phyloP scores from a whole-genome alignment of 768 basidiomycete species.

The Obba rivulosa region DNA sequence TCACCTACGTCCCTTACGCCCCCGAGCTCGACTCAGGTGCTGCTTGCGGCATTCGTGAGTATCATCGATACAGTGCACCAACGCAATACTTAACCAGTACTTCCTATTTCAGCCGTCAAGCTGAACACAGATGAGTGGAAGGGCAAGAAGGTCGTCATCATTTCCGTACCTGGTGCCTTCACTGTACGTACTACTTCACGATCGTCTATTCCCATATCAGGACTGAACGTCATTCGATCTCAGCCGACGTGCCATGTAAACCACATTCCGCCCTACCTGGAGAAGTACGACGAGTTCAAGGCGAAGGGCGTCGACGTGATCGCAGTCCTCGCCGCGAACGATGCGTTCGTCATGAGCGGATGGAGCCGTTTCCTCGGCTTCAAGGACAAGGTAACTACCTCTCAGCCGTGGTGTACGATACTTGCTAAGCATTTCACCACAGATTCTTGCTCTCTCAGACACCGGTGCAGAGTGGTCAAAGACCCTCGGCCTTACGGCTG shows the following conservation, averaged over 20 bases:
- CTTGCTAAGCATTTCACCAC: neutral
- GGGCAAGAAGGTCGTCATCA: conserved; percentile 76
- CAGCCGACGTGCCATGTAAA: conserved; percentile 34
- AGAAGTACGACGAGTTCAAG: conserved; percentile 64
- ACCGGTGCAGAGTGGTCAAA: conserved; percentile 29
- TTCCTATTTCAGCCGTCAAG: conserved; percentile 37
- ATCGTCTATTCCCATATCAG: neutral
- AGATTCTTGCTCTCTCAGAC: conserved; percentile 34
- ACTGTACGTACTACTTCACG: conserved; percentile 43
- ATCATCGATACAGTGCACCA: conserved; percentile 10
- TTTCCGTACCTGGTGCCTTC: conserved; percentile 79
- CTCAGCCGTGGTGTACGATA: neutral
- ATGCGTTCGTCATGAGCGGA: conserved; percentile 64
- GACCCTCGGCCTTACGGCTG: conserved; percentile 43
- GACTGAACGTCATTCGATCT: neutral
- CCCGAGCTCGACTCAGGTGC: conserved; percentile 58
- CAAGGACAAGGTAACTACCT: conserved; percentile 48
- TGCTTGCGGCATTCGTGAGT: conserved; percentile 63
- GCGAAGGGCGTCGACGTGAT: conserved; percentile 69
- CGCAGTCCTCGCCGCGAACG: conserved; percentile 74
- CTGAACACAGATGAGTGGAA: conserved; percentile 64
- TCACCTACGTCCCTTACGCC: conserved; percentile 53
- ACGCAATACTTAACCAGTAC: neutral
- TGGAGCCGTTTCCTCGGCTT: conserved; percentile 29
- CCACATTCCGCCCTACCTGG: conserved; percentile 54